Base-by-base conservation (phyloP, 2,329 filamentous ascomycete species). In the Plectosphaerella sp. region DNA sequence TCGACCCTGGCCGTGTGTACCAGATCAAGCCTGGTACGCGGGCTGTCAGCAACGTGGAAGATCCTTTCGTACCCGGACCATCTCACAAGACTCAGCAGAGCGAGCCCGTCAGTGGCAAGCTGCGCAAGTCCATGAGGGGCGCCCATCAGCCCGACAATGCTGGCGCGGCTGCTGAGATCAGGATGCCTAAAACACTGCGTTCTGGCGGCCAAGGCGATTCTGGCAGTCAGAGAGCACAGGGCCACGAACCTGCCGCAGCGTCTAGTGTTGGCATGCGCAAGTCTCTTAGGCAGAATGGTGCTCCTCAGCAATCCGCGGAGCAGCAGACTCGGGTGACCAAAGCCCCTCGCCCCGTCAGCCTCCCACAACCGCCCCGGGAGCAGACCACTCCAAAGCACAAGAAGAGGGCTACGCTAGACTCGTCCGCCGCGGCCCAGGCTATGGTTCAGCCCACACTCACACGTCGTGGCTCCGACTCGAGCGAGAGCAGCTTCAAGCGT, bases 401-500 rank as follows among this genome's bases (percentile, higher is more conserved):
- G 18, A 43, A 43, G 41, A 8, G 41, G 11, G 41, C 41, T 20
- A 43, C 56, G 3, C 33, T 51, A 10, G 56, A 57, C 22, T 49
- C 50, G 47, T 39, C 48, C 8, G 43, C 50, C 11, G 53, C 59
- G 37, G 51, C 56, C 24, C 53, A 61, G 35, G 54, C 56, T 10
- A 52, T 25, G 4, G 48, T 51, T 25, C 66, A 64, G 43, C 61
- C 74, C 12, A 59, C 62, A 5, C 67, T 83, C 9, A 71, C 73
- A 52, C 78, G 85, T 2, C 78, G 73, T 10, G 75, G 72, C 16
- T 88, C 86, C 1, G 83, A 84, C 58, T 85, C 80, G 25, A 90
- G 87, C 61, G 86, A 89, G 45, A 96, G 89, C 69, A 96, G 90
- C 65, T 96, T 96, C 72, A 87, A 82, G 62, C 86, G 89, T 25